A percentile compares a stretch with the other conserved stretches of the same genome.
Evolutionary conservation across 2,329 filamentous ascomycete species (phyloP).

Genomic region (Colletotrichum tamarilloi): DNA sequence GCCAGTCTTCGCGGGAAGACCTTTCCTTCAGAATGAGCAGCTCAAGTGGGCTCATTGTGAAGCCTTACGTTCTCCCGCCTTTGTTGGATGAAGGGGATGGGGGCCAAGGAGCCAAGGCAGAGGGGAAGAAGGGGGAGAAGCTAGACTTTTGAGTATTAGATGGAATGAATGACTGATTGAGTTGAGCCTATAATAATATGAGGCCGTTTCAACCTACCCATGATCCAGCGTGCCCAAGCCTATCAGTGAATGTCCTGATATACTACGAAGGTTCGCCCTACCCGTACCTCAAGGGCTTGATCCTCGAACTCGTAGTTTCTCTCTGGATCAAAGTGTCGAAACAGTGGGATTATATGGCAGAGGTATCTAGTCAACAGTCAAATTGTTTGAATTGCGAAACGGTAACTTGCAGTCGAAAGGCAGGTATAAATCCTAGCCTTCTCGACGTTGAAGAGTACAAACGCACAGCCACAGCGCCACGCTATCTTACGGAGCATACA

Average conservation of each 20-base stretch:
- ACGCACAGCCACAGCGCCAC: conserved; percentile 8
- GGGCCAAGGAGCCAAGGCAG: conserved; percentile 62
- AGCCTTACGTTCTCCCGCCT: conserved; percentile 89
- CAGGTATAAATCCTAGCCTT: conserved; percentile 6
- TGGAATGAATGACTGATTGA: not conserved
- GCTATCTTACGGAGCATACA: not conserved
- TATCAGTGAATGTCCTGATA: no score
- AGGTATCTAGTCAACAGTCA: no score
- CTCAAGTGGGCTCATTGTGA: conserved; percentile 82
- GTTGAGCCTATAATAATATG: no score
- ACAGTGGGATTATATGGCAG: no score
- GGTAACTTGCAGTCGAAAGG: not conserved
- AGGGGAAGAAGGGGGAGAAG: conserved; percentile 68
- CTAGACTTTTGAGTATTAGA: conserved; percentile 74
- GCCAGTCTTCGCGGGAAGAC: conserved; percentile 80
- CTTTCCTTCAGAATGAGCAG: conserved; percentile 91
- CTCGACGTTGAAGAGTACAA: not conserved
- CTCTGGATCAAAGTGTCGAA: no score
- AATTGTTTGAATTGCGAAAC: no score
- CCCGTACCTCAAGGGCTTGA: no score
- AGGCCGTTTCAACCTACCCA: not conserved
- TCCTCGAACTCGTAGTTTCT: no score
- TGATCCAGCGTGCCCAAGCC: not conserved
- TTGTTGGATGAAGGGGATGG: conserved; percentile 74
- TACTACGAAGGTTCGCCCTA: not conserved